Evolutionary conservation across 306 rosid species (phyloP).

Genomic region (Adenanthera pavonina): DNA sequence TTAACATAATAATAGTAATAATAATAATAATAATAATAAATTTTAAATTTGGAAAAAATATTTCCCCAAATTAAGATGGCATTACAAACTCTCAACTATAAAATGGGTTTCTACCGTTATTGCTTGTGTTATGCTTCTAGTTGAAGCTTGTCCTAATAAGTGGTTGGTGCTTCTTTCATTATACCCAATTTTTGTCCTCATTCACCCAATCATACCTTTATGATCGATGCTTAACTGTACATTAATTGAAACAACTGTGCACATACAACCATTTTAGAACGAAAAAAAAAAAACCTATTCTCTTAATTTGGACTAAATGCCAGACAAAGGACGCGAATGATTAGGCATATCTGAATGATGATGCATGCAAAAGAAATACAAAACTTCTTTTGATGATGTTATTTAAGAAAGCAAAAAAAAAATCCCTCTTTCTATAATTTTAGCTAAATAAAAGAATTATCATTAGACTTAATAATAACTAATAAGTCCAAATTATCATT

Average conservation of each 20-base stretch:
- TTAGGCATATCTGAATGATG: neutral
- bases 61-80: too few relatives aligned
- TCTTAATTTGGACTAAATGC: neutral
- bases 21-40: too few relatives aligned
- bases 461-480: too few relatives aligned
- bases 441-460: neutral
- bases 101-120: conserved; percentile 29
- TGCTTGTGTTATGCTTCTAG: conserved; percentile 35
- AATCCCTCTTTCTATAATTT: neutral
- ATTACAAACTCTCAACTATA: neutral
- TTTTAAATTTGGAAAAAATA: too few relatives aligned
- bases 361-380: neutral
- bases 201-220: conserved; percentile 29
- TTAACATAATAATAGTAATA: too few relatives aligned
- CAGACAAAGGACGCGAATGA: neutral
- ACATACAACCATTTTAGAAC: neutral
- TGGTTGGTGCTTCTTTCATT: conserved; percentile 34
- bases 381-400: neutral
- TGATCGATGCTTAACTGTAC: neutral
- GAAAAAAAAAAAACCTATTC: neutral
- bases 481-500: too few relatives aligned
- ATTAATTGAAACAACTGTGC: neutral
- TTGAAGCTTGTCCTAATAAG: conserved; percentile 41
- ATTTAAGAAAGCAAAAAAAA: too few relatives aligned
- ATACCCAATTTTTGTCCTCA: conserved; percentile 27